Conservation (phyloP, 2,329 filamentous ascomycete genomes). For the Xylariaceae sp. region DNA sequence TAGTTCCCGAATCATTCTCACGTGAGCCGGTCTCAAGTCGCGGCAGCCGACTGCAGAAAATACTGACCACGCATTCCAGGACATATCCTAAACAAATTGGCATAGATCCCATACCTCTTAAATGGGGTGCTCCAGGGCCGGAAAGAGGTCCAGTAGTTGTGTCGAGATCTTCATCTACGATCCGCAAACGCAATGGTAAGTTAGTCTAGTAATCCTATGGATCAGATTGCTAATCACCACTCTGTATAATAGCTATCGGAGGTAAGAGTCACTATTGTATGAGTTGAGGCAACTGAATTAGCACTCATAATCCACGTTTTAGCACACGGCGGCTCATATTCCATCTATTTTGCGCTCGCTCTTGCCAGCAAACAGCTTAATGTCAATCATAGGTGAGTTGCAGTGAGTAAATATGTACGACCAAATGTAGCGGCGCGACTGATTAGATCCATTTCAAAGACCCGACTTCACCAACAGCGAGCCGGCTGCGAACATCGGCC, state of each 20-base stretch:
- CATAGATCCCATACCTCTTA: slow-evolving; percentile 83
- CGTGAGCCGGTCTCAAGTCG: slow-evolving; percentile 35
- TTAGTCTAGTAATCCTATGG: slow-evolving; percentile 13
- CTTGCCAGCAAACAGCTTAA: slow-evolving; percentile 87
- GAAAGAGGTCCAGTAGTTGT: slow-evolving; percentile 85
- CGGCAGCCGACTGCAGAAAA: neutral
- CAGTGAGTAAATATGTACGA: neutral
- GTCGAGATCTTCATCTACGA: slow-evolving; percentile 68
- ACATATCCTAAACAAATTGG: slow-evolving; percentile 94
- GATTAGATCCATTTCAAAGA: slow-evolving; percentile 30
- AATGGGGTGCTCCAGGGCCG: slow-evolving; percentile 78
- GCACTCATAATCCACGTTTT: slow-evolving; percentile 15
- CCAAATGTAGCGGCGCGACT: slow-evolving; percentile 1
- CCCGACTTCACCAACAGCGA: slow-evolving; percentile 77
- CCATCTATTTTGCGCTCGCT: slow-evolving; percentile 90
- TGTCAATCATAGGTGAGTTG: slow-evolving; percentile 64
- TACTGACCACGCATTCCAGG: slow-evolving; percentile 34
- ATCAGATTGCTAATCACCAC: slow-evolving; percentile 18
- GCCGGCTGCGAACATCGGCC: slow-evolving; percentile 83
- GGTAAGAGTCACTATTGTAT: slow-evolving; percentile 41
- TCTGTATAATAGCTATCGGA: slow-evolving; percentile 47
- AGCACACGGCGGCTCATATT: slow-evolving; percentile 77
- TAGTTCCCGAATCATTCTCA: slow-evolving; percentile 53
- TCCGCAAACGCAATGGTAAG: slow-evolving; percentile 75
- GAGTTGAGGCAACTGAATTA: neutral